Evolutionary conservation across 78 protist species (phyloP).

Genomic region (Dictyostelium firmibasis): DNA sequence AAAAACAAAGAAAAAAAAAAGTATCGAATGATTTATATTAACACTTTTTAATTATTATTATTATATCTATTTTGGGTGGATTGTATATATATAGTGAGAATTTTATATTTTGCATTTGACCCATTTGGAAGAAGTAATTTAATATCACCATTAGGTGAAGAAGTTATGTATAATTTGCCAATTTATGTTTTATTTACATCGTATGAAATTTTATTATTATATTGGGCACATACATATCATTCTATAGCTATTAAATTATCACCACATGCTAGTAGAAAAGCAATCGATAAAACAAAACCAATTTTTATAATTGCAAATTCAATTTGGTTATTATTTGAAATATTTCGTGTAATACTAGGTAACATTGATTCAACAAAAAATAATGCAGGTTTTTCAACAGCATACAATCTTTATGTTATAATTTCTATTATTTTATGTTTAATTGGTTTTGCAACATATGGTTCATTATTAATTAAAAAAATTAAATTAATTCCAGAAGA

Average conservation of each 20-base stretch:
- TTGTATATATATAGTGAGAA: constrained; percentile 33
- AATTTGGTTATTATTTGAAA: constrained; percentile 49
- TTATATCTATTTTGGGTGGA: no score
- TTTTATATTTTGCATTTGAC: constrained; percentile 40
- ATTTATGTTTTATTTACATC: constrained; percentile 55
- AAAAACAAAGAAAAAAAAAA: no score
- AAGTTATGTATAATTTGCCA: constrained; percentile 44
- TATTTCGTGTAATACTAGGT: neutral
- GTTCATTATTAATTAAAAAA: constrained; percentile 37
- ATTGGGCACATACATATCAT: constrained; percentile 60
- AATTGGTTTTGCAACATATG: constrained; percentile 25
- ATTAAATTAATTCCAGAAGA: constrained; percentile 6
- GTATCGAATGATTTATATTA: no score
- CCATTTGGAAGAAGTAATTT: constrained; percentile 25
- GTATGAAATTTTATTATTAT: constrained; percentile 42
- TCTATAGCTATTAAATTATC: neutral
- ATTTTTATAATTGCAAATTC: constrained; percentile 19
- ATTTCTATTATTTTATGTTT: neutral
- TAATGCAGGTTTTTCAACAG: neutral
- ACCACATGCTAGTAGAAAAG: neutral
- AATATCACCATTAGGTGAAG: neutral
- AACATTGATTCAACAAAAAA: neutral
- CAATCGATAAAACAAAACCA: constrained; percentile 35
- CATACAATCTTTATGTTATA: constrained; percentile 18
- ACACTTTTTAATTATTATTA: no score